Evolutionary conservation across 202 grass and related monocot species (phyloP), one percentile per base, ranked within the genome.

Genomic region (Cymbopogon flexuosus): DNA sequence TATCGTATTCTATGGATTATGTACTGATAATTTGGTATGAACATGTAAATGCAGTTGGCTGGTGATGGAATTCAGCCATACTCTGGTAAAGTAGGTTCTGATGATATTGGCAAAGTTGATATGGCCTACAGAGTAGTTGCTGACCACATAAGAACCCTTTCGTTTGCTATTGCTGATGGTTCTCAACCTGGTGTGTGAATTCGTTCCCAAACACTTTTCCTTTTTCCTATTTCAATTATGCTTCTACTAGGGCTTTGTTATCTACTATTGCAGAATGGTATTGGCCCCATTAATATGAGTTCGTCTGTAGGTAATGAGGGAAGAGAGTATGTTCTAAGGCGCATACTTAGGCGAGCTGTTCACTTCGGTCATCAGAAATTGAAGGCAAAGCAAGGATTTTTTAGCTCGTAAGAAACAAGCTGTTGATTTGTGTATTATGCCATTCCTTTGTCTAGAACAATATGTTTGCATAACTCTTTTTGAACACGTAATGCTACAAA

Each of bases 111-210:
- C 34, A 96, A 91, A 90, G 73, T 91, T 86, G 96, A 99, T 82
- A 99, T 99, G 96, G 96, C 96, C 36, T 99, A 99, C 51, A 91
- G 96, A 81, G 96, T 99, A 74, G 84, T 99, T 56, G 96, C 96
- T 43, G 96, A 99, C 85, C 96, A 99, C 74, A 99, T 96, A 81
- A 93, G 96, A 70, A 99, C 90, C 16, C 90, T 99, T 68, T 93
- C 84, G 21, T 81, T 99, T 61, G 92, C 96, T 73, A 96, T 99
- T 42, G 90, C 96, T 76, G 96, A 99, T 85, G 96, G 92, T 73
- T 99, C 96, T 77, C 88, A 90, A 70, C 92, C 92, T 77, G 88
- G 90, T 92, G 61, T 81, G 70, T 82, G 15, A 49, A 34, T 22
- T 40, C 52, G 72, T 35, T 75, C 73, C 77, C 73, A 8, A 18